Evolutionary conservation across 164 flowering plant species (phyloP), one percentile per base, ranked within the genome.

Genomic region (Chloranthus sessilifolius): DNA sequence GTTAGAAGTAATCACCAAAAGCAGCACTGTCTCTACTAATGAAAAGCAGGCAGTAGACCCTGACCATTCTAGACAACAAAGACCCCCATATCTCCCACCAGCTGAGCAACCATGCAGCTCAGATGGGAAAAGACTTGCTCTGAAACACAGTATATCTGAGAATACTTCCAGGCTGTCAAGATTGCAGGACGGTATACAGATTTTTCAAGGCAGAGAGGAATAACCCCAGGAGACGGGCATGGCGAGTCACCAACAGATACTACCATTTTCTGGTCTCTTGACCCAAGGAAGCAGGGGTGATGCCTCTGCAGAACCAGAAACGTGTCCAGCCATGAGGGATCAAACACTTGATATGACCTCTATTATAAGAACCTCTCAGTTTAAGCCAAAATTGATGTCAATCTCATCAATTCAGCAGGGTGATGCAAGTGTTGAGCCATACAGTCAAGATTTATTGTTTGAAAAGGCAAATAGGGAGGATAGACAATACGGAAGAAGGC

Each of bases 361-460:
- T 14, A 25, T 14, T 28, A 37, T 3, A 15, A 63, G 25, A 62
- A 15, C 33, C 12, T 39, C 49, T 17, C 62, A 34, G 19, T 28
- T 47, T 14, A 66, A 60, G 55, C 65, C 56, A 19, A 33, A 45
- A 50, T 50, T 48, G 60, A 30, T 46, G 47, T 67, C 69, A 23
- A 16, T 67, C 22, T 57, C 75, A 44, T 50, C 63, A 7, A 58
- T 63, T 56, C 75, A 63, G 52, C 72, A 67, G 29, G 64, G 43
- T 41, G 75, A 71, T 47, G 64, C 52, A 29, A 71, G 72, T 36
- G 64, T 67, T 1, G 66, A 71, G 56, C 66, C 60, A 28, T 71
- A 71, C 61, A 71, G 75, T 53, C 75, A 67, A 47, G 72, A 71
- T 35, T 61, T 71, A 53, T 24, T 56, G 49, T 71, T 67, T 61